Evolutionary conservation across 2,329 filamentous ascomycete species (phyloP).

Genomic region (Alternaria brassicae): DNA sequence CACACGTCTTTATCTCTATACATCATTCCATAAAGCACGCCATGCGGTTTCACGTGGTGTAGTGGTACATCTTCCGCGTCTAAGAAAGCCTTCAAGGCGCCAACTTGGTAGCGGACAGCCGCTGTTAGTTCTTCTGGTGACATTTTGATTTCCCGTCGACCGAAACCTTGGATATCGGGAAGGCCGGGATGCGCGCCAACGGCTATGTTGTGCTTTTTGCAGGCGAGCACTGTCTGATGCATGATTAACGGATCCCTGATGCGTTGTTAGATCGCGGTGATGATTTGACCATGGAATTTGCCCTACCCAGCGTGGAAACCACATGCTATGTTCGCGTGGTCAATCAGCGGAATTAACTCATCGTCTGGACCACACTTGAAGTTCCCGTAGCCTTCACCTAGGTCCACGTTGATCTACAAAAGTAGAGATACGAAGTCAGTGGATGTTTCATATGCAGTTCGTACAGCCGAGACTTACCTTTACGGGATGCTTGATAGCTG

Average conservation of each 20-base stretch:
- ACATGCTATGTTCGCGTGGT: conserved; percentile 69
- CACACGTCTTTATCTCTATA: conserved; percentile 60
- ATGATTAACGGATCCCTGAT: conserved; percentile 67
- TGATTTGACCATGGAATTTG: neutral
- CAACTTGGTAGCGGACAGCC: conserved; percentile 68
- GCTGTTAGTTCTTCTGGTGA: conserved; percentile 64
- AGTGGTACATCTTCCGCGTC: conserved; percentile 63
- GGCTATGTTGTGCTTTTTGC: conserved; percentile 64
- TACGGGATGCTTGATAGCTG: neutral
- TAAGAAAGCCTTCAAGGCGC: conserved; percentile 66
- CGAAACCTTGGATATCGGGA: conserved; percentile 71
- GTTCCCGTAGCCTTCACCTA: conserved; percentile 62
- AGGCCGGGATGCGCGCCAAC: conserved; percentile 70
- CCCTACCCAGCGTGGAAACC: conserved; percentile 60
- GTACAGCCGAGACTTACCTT: too few relatives aligned
- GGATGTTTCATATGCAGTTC: too few relatives aligned
- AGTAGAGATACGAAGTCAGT: too few relatives aligned
- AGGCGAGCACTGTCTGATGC: conserved; percentile 64
- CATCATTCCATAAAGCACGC: conserved; percentile 66
- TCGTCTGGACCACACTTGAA: conserved; percentile 64
- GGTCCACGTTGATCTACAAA: conserved; percentile 64
- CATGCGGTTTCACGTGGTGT: conserved; percentile 70
- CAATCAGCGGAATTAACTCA: conserved; percentile 66
- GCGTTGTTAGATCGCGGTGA: conserved; percentile 12
- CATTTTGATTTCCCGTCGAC: conserved; percentile 67